Base-by-base conservation (phyloP, 148 eudicot genomes). In the Camellia japonica region DNA sequence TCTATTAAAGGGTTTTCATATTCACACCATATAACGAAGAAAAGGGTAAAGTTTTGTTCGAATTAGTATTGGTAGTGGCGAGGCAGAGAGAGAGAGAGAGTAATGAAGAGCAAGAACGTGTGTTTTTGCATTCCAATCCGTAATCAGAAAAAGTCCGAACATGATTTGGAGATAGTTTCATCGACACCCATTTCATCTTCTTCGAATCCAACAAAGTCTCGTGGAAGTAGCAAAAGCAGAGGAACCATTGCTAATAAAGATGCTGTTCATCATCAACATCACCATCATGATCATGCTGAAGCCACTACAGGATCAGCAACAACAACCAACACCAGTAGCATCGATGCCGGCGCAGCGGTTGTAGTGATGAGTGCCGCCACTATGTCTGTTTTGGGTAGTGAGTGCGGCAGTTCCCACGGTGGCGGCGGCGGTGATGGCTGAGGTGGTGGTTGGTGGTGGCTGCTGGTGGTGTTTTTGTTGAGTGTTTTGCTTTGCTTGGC, bases 351-450 rank as follows among this genome's bases (percentile, higher is more conserved):
- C 73, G 73, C 69, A 66, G 52, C 68, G 43, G 47, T 8, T 38
- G 77, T 18, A 2, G 77, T 56, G 64, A 41, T 56, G 77, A 38
- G 63, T 2, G 47, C 47, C 0, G 47, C 64, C 51, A 42, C 62
- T 47, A 54, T 56, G 47, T 44, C 47, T 16, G 38, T 30, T 30
- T 30, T 30, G 38, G 62, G 47, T 1, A 38, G 46, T n/a, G 77
- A 54, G 75, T 71, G 59, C 6, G 75, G 75, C 5, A 51, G 75
- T 19, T 49, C 56, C 19, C 59, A 73, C 19, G 77, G 49, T 7
- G 77, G 77, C 43, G 77, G 77, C 20, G 64, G 77, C 10, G 77
- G 47, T 30, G 77, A 64, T 41, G n/a, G 64, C 51, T 43, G 76
- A 3, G 9, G 76, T 5, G 46, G 44, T 23, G 43, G 61, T 73